Base-by-base conservation (phyloP, 108 stramenopile species). In the Skeletonema grethae region DNA sequence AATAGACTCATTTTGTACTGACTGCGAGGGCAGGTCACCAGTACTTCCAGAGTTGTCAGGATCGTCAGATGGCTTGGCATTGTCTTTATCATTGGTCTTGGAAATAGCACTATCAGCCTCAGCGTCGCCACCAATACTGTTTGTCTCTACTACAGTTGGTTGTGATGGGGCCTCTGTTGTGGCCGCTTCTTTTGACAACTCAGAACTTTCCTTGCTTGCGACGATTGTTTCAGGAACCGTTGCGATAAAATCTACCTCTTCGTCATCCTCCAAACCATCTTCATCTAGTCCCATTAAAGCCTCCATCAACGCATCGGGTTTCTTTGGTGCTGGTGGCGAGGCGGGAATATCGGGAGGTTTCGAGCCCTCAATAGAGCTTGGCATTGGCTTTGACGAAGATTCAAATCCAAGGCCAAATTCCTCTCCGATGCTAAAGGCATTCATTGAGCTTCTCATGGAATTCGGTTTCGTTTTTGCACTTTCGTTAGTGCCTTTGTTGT, bases 391-490 rank as follows among this genome's bases (percentile, higher is more conserved):
- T 18, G 46, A 35, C 1, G 72, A 20, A 8, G 74, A 65, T 24
- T 86, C 70, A 50, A 88, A 86, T 32, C 87, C 88, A 45, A 76
- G 35, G 10, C 75, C 75, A 20, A 91, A 82, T 38, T 91, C 92
- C 35, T 86, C 87, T 39, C 93, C 93, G 65, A 94, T 94, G 58
- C 84, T 87, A 82, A 94, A 94, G 2, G 85, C 75, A 56, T 85
- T 75, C 56, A 90, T 80, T 0, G 69, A 59, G 25, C 77, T 71
- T 61, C 58, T 75, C 60, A 90, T 82, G 5, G 69, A 59, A 38
- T 77, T 65, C 50, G 57, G 69, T 48, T 57, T 61, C 13, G 39
- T 32, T 46, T 81, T 48, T 11, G 80, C 61, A 31, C 83, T 80
- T 31, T 75, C 20, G 7, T 66, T 65, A 13, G 5, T 55, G 36